Base-by-base conservation (phyloP, 192 early-diverging fungal genomes). In the Umbelopsis vinacea region DNA sequence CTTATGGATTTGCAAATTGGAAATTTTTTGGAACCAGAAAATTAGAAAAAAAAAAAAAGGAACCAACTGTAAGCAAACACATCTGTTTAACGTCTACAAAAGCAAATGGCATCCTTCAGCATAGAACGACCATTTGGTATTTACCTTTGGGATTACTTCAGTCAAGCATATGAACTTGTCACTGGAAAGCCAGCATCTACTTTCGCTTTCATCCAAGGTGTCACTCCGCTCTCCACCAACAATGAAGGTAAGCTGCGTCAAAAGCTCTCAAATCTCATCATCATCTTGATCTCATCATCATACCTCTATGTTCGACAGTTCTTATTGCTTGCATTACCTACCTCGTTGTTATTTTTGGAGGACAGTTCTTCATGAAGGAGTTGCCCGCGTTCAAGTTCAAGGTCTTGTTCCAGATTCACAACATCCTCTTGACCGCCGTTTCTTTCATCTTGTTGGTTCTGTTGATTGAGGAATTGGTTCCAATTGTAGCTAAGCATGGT, bases 311-410 rank as follows among this genome's bases (percentile, higher is more conserved):
- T 26, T 46, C 43, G 21, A 68, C 78, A 78, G 87, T 89, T n/a
- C 43, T 67, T 63, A 73, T 85, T 69, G 79, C 76, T 35, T 84
- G 83, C 45, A 67, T 86, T 53, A 85, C 85, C 67, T 95, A 95
- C 76, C 84, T 93, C 35, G 82, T 87, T n/a, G 76, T 90, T 70
- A 90, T 95, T 85, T 92, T 93, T 81, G 92, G 93, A 60, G 90
- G 89, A 46, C 90, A 89, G 67, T 78, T 78, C 74, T 67, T 92
- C 71, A 92, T 94, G 92, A 82, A 74, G 74, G 83, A 83, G 72
- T 75, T 82, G 67, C 85, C 89, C 67, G 85, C 89, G 22, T 85
- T 92, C 78, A 89, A 90, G 82, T 85, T 92, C 48, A 85, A 91
- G 66, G 60, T 82, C 60, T 73, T 89, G 33, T 93, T 94, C 69